Percentiles rank a stretch among this genome's conserved stretches.
phyloP scores from a whole-genome alignment of 2,329 filamentous ascomycete species.

The Aureobasidium leucospermi region DNA sequence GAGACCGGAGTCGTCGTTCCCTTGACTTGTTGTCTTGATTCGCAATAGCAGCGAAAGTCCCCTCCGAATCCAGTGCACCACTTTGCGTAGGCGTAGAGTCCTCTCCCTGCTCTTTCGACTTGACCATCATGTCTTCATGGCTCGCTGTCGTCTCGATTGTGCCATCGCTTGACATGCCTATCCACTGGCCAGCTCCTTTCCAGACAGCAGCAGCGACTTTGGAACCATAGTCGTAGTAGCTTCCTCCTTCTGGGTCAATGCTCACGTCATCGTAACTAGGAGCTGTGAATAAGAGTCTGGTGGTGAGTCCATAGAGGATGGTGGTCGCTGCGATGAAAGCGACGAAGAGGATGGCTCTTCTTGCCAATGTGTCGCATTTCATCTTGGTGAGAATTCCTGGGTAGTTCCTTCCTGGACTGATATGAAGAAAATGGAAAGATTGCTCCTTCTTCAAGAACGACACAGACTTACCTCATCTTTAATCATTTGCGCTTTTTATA shows the following conservation, averaged over 20 bases:
- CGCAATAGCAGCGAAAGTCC: not conserved
- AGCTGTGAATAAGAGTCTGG: not conserved
- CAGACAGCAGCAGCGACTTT: slow-evolving; percentile 3
- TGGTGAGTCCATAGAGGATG: not conserved
- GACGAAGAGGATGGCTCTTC: not conserved
- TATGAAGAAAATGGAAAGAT: not conserved
- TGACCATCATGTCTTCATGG: not conserved
- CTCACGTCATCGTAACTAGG: not conserved
- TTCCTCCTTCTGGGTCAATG: slow-evolving; percentile 1
- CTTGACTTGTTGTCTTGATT: not conserved
- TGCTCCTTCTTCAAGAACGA: not conserved
- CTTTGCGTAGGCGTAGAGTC: not conserved
- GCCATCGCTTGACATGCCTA: not conserved
- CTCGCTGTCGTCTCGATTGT: too few species aligned
- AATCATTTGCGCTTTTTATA: not conserved
- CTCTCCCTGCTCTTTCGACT: not conserved
- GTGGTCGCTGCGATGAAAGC: not conserved
- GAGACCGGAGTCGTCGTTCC: not conserved
- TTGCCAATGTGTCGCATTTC: not conserved
- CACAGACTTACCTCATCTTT: not conserved
- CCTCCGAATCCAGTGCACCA: not conserved
- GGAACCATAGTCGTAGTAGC: slow-evolving; percentile 1
- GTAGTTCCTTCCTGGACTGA: not conserved
- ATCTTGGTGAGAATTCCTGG: not conserved
- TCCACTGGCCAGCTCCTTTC: not conserved